Evolutionary conservation across 2,329 filamentous ascomycete genomes (phyloP), one percentile per base, ranked within the genome.

Genomic region (Penicillium sp.): DNA sequence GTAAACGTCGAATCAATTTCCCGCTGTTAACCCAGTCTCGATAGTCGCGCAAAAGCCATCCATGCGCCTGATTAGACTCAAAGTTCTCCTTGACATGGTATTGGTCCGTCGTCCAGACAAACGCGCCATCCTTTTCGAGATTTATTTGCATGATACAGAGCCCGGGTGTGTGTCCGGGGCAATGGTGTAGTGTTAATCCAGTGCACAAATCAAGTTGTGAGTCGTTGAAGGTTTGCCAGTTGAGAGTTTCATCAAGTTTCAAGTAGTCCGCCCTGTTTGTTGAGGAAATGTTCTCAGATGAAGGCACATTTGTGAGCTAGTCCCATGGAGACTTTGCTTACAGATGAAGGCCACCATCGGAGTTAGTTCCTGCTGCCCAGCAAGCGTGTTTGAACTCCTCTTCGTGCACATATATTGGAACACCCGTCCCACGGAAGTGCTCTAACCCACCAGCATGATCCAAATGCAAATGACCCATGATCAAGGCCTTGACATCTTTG

Each of bases 371-470:
- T 4, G 75, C 70, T 3, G 73, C 72, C 73, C 74, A 79, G 55
- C 73, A 78, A 1, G 77, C 77, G 34, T 75, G 70, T 47, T 76
- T 73, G 61, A 79, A 70, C 50, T 79, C 77, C 51, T 75, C 71
- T 57, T 80, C 77, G 54, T 80, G 77, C 3, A 78, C 75, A 56
- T 74, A 78, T 47, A 79, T 77, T 5, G 75, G 74, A 6, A 79
- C 65, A 29, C 75, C 71, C 5, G 70, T 77, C 36, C 68, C 67
- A 2, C 71, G 36, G 42, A 80, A 80, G 48, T 78, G 69, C 44
- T 79, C 76, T 1, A 79, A 62, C 0, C 78, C 77, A 2, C 78
- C 78, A 0, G 78, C 78, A 57, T 80, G 77, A 56, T 80, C 78
- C 2, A 79, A 58, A 58, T 79, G 77, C 30, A 80, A 63, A 51